Evolutionary conservation across 75 land plant genomes (phyloP).

Genomic region (Selaginella moellendorffii): DNA sequence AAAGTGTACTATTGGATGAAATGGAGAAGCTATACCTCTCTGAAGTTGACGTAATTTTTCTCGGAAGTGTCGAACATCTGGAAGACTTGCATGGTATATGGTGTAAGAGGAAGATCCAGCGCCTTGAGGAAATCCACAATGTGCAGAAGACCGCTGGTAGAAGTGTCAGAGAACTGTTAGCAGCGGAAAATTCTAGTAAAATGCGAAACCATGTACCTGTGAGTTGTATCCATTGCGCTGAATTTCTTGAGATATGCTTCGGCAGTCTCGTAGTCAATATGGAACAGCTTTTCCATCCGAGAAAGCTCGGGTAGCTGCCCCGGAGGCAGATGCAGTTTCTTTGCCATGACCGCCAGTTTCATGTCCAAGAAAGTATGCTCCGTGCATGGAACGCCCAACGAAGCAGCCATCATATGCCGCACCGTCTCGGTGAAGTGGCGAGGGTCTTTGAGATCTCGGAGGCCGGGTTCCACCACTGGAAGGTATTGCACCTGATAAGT

Average conservation of each 20-base stretch:
- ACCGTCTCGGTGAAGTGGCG: conserved; percentile 20
- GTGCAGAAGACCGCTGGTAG: conserved; percentile 19
- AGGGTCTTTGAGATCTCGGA: conserved; percentile 17
- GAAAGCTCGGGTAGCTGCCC: conserved; percentile 20
- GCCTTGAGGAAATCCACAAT: conserved; percentile 18
- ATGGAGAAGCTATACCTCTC: too few species aligned
- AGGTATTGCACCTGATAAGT: conserved; percentile 23
- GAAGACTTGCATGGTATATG: conserved; percentile 21
- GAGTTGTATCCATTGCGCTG: conserved; percentile 23
- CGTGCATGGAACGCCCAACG: conserved; percentile 15
- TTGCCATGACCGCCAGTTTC: conserved; percentile 17
- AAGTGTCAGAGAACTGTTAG: too few species aligned
- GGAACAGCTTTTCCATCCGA: conserved; percentile 24
- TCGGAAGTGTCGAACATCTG: conserved; percentile 24
- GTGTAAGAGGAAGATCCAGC: conserved; percentile 22
- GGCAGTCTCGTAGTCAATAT: conserved; percentile 16
- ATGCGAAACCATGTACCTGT: conserved; percentile 12
- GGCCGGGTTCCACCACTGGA: conserved; percentile 19
- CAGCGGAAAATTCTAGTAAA: too few species aligned
- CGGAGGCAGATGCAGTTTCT: conserved; percentile 18
- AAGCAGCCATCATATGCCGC: conserved; percentile 20
- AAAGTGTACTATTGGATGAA: too few species aligned
- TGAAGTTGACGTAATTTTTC: conserved; percentile 21
- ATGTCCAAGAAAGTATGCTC: conserved; percentile 25
- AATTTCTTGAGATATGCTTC: conserved; percentile 21